Base-by-base conservation (phyloP, 2,329 filamentous ascomycete species). In the Monilinia polystroma region DNA sequence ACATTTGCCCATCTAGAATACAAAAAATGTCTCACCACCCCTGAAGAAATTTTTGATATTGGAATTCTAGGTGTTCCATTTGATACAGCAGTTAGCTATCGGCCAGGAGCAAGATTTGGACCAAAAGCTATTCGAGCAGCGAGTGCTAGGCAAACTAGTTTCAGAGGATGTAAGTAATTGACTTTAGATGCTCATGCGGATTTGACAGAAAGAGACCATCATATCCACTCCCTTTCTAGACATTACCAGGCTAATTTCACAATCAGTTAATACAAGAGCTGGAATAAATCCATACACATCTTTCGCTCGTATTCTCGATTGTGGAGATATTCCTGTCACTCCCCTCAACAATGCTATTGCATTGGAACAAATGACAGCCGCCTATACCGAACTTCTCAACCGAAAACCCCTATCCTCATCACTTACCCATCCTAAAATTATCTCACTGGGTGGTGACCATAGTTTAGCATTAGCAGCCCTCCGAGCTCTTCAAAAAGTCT, bases 341-440 rank as follows among this genome's bases (percentile, higher is more conserved):
- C 93, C 93, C 0, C 89, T 96, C 72, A 92, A 97, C 80, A 97
- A 97, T 76, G 86, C 82, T 1, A 81, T 96, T 20, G 93, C 93
- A 0, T 81, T 93, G 64, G 81, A 83, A 55, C 93, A 97, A 79
- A 96, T 97, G 92, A 91, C 73, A 7, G 59, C 70, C 29, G 73
- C 75, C 14, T 75, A 74, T 35, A 69, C 73, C 8, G 73, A 75
- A 66, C 71, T 75, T 1, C 71, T 71, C 1, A 70, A 74, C 29
- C 72, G 75, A 10, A 45, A 69, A 10, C 70, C 74, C 1, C 52
- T 70, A 41, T 74, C 73, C 2, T 63, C 71, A 38, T 75, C 73
- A 12, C 72, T 73, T 3, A 56, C 70, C 16, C 52, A 67, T 18
- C 74, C 72, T 3, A 76, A 75, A 52, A 68, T 92, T 54, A 81